Evolutionary conservation across 345 rosid species (phyloP).

Genomic region (Moringa oleifera): DNA sequence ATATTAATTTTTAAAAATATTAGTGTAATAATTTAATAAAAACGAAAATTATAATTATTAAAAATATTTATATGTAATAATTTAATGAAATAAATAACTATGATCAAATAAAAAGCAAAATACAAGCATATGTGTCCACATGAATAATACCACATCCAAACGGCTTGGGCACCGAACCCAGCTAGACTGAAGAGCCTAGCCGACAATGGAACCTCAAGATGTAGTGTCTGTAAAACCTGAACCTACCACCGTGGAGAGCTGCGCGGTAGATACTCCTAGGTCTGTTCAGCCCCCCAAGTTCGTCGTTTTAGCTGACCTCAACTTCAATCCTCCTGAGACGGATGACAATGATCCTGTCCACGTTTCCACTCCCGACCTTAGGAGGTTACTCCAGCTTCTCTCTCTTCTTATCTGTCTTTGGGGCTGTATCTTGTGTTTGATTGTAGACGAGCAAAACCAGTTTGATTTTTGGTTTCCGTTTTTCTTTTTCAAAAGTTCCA

Average conservation of each 20-base stretch:
- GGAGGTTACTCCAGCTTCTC: neutral
- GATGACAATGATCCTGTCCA: constrained; percentile 45
- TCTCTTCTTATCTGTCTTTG: neutral
- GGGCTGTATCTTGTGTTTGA: neutral
- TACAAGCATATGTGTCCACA: no score
- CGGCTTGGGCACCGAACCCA: no score
- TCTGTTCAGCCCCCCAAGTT: constrained; percentile 39
- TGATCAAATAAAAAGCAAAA: no score
- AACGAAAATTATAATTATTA: no score
- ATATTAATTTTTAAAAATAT: no score
- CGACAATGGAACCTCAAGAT: constrained; percentile 25
- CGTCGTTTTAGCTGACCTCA: constrained; percentile 87
- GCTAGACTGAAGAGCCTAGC: no score
- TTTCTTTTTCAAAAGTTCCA: neutral
- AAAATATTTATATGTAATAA: no score
- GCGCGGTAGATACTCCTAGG: constrained; percentile 21
- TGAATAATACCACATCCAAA: no score
- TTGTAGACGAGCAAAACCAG: neutral
- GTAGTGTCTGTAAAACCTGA: constrained; percentile 44
- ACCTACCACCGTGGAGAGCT: constrained; percentile 27
- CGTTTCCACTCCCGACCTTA: constrained; percentile 26
- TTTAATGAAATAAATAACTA: no score
- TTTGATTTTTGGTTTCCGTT: no score
- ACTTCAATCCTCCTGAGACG: constrained; percentile 75
- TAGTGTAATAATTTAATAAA: no score